A percentile compares a stretch with the other conserved stretches of the same genome.
Evolutionary conservation across 1,284 basidiomycete species (phyloP).

Genomic region (Ganoderma lucidum): DNA sequence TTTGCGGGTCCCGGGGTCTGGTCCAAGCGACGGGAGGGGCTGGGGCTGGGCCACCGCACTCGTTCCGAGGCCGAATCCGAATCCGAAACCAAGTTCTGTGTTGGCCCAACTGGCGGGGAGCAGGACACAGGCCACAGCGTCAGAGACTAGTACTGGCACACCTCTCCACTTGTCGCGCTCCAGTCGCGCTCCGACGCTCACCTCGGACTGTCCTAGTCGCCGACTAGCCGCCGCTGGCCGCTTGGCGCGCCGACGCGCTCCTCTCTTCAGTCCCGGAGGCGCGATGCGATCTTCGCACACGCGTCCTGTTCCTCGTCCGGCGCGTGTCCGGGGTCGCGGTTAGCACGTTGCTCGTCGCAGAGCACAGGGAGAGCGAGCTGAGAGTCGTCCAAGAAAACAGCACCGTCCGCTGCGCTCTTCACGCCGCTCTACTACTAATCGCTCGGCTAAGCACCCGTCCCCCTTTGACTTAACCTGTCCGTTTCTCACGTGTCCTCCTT

Average conservation of each 20-base stretch:
- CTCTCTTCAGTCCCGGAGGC: conserved; percentile 2
- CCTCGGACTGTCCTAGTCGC: conserved; percentile 1
- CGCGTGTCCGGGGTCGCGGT: background rate
- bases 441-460: conserved; percentile 6
- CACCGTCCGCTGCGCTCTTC: conserved; percentile 1
- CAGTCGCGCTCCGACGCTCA: conserved; percentile 8
- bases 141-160: conserved; percentile 2
- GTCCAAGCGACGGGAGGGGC: conserved; percentile 12
- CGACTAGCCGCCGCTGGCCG: background rate
- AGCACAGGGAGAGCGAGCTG: background rate
- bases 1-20: conserved; percentile 36
- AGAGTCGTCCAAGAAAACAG: conserved; percentile 2
- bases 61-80: conserved; percentile 13
- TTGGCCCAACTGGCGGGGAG: conserved; percentile 1
- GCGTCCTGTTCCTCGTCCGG: background rate
- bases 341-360: background rate
- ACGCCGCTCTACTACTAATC: background rate
- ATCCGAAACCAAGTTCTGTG: background rate
- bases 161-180: background rate
- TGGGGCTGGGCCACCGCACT: conserved; percentile 22
- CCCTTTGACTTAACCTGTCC: conserved; percentile 3
- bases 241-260: conserved; percentile 1
- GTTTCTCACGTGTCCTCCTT: conserved; percentile 21
- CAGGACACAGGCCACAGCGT: background rate
- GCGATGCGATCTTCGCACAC: conserved; percentile 8